Percentiles rank a stretch among this genome's conserved stretches.
These are phyloP conservation scores for Ogataea haglerorum DNA, from an alignment of 805 yeast species.

Conservation along the genomic window DNA sequence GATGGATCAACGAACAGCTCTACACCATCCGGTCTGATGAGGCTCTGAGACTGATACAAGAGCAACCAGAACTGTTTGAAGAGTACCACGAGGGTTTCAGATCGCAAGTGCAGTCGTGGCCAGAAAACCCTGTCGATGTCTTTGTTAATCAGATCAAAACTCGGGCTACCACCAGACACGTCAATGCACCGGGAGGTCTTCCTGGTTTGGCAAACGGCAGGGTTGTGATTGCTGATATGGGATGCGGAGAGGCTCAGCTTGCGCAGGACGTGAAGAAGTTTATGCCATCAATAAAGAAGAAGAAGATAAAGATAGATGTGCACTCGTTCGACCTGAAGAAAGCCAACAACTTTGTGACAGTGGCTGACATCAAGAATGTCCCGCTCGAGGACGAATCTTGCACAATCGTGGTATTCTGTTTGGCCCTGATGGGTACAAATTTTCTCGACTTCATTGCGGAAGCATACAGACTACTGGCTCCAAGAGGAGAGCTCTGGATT, in stretches of 20 bases:
- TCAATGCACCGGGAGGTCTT: slow-evolving; percentile 94
- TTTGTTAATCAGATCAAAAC: slow-evolving; percentile 68
- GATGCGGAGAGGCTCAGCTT: slow-evolving; percentile 96
- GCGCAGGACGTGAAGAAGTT: slow-evolving; percentile 61
- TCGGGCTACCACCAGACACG: slow-evolving; percentile 54
- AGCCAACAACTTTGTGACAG: slow-evolving; percentile 86
- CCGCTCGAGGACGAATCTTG: slow-evolving; percentile 80
- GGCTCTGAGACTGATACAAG: slow-evolving; percentile 67
- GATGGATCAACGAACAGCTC: slow-evolving; percentile 98
- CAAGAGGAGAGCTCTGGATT: slow-evolving; percentile 94
- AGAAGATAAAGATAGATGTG: slow-evolving; percentile 52
- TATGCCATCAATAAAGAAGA: slow-evolving; percentile 30
- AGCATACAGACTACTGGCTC: slow-evolving; percentile 81
- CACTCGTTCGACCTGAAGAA: slow-evolving; percentile 90
- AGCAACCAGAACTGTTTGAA: slow-evolving; percentile 85
- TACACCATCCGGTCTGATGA: slow-evolving; percentile 79
- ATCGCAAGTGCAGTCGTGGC: slow-evolving; percentile 95
- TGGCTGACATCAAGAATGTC: slow-evolving; percentile 92
- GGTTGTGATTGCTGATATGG: slow-evolving; percentile 95
- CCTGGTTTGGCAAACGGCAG: slow-evolving; percentile 64
- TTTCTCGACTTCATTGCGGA: slow-evolving; percentile 88
- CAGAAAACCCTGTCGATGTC: slow-evolving; percentile 95
- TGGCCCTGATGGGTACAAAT: slow-evolving; percentile 97
- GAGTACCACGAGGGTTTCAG: slow-evolving; percentile 96
- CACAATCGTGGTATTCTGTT: slow-evolving; percentile 86